phyloP scores from a whole-genome alignment of 1,139 yeast species.

The Yamadazyma buinensis region DNA sequence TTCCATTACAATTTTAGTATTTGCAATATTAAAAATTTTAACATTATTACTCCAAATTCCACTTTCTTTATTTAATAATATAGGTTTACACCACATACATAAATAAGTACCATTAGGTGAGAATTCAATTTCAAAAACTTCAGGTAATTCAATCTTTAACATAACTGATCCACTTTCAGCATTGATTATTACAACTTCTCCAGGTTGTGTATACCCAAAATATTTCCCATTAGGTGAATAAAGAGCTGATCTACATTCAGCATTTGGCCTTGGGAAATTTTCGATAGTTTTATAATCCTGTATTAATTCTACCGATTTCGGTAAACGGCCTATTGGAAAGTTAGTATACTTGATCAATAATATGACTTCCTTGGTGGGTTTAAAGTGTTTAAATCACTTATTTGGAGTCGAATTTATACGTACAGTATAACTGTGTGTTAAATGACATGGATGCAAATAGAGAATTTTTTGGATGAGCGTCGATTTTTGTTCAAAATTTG shows the following conservation, averaged over 20 bases:
- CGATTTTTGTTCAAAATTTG: conserved; percentile 1
- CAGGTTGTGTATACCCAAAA: conserved; percentile 56
- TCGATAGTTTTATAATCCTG: conserved; percentile 44
- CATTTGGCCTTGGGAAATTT: conserved; percentile 31
- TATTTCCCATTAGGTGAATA: conserved; percentile 53
- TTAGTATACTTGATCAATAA: not conserved
- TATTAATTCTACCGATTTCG: conserved; percentile 57
- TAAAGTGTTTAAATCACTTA: not conserved
- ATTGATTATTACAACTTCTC: conserved; percentile 53
- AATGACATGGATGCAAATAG: conserved; percentile 27
- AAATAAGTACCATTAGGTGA: conserved; percentile 86
- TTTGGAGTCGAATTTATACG: conserved; percentile 16
- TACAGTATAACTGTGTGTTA: conserved; percentile 42
- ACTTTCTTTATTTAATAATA: conserved; percentile 50
- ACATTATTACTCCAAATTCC: conserved; percentile 79
- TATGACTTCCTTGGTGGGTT: not conserved
- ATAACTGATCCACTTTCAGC: conserved; percentile 26
- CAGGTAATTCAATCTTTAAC: conserved; percentile 47
- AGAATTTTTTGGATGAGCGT: conserved; percentile 8
- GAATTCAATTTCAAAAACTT: conserved; percentile 77
- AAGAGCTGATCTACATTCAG: conserved; percentile 44
- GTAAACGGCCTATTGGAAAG: conserved; percentile 48
- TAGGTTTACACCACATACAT: conserved; percentile 90
- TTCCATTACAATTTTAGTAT: conserved; percentile 50
- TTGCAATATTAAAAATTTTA: conserved; percentile 59